Percentiles rank a stretch among this genome's conserved stretches.
phyloP scores from a whole-genome alignment of 2,329 filamentous ascomycete species.

The Aureobasidium subglaciale region DNA sequence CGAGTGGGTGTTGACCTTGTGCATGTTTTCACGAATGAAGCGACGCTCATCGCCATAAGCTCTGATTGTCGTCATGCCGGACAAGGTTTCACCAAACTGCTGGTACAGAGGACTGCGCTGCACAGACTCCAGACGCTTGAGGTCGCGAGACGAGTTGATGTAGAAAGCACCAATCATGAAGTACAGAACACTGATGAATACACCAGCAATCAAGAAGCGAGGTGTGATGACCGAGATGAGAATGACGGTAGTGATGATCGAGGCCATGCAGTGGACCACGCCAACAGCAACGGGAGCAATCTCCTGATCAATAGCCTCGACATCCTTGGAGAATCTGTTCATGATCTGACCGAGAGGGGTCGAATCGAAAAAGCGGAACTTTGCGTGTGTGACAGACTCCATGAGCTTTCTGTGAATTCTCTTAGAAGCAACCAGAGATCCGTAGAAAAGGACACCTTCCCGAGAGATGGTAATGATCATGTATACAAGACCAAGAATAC shows the following conservation, averaged over 20 bases:
- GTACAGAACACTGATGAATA: conserved; percentile 80
- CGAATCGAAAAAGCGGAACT: conserved; percentile 96
- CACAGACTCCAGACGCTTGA: conserved; percentile 91
- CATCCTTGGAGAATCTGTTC: conserved; percentile 97
- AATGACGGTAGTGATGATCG: conserved; percentile 75
- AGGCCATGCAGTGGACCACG: conserved; percentile 58
- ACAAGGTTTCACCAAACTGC: conserved; percentile 93
- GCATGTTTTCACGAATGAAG: conserved; percentile 86
- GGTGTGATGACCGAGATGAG: conserved; percentile 87
- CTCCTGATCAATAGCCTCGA: conserved; percentile 92
- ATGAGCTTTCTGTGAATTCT: conserved; percentile 76
- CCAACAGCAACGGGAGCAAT: conserved; percentile 86
- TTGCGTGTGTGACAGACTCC: conserved; percentile 72
- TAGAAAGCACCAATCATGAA: conserved; percentile 81
- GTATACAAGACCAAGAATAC: conserved; percentile 67
- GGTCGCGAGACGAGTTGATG: conserved; percentile 82
- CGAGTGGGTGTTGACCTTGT: conserved; percentile 81
- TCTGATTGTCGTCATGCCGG: conserved; percentile 91
- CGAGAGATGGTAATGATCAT: conserved; percentile 74
- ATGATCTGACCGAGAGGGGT: conserved; percentile 94
- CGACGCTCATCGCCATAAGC: conserved; percentile 91
- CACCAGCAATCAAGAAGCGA: conserved; percentile 76
- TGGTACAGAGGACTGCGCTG: conserved; percentile 94
- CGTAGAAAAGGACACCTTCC: conserved; percentile 85
- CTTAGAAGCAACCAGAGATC: conserved; percentile 80